Base-by-base conservation (phyloP, 371 early-diverging fungal genomes). In the Apophysomyces elegans region DNA sequence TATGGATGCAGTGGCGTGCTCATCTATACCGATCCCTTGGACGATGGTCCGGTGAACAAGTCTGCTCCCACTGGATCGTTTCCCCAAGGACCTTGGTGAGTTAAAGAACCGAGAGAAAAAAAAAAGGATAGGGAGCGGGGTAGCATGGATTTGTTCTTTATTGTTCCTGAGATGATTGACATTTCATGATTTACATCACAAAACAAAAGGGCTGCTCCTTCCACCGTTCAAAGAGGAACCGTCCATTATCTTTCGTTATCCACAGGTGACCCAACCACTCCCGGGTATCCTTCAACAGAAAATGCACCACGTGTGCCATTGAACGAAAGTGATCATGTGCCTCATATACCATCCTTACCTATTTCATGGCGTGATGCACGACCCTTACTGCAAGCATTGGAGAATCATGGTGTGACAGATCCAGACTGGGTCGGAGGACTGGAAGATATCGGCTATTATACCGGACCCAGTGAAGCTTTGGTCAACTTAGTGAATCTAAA, bases 221-320 rank as follows among this genome's bases (percentile, higher is more conserved):
- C 84, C 14, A 71, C 77, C n/a, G 68, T 87, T 56, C 82, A 86
- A 62, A 78, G 89, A 3, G 90, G 85, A 35, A 78, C 86, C 6
- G 90, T 86, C 1, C 74, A 76, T 66, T 81, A 79, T 18, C 56
- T 72, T n/a, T 66, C 78, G n/a, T 50, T 84, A 13, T 72, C 79
- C 43, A 75, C 87, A 1, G 90, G 90, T 5, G 90, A 90, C 63
- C 85, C 88, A 13, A 75, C 81, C 11, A 89, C 91, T 0, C 88
- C 88, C 5, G 87, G 86, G 13, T 78, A 74, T 41, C 77, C 88
- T 14, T 74, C 90, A 0, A 79, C 78, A 4, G 63, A 77, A n/a
- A 76, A 86, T 63, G 84, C 85, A 5, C 73, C 74, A 11, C 79
- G 88, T 57, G 67, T 90, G n/a, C 69, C 73, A 7, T 72, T 73